Evolutionary conservation across 371 early-diverging fungal genomes (phyloP).

Genomic region (Polyrhizophydium stewartii): DNA sequence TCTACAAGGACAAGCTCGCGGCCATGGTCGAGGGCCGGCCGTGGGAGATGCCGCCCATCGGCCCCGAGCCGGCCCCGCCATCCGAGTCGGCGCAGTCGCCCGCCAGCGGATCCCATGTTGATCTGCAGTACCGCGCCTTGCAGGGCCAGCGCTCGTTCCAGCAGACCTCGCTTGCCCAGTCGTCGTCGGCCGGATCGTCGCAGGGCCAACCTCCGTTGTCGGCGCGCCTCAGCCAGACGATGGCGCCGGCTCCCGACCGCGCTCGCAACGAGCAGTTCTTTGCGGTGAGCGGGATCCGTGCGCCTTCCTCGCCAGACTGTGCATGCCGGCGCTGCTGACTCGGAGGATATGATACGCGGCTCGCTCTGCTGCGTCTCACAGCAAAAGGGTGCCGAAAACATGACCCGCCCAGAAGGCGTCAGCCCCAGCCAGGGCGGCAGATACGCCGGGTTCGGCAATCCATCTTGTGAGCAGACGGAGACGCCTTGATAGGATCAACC

Average conservation of each 20-base stretch:
- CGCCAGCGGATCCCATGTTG: background rate
- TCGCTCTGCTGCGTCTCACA: background rate
- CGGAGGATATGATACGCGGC: background rate
- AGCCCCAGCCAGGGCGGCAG: slow-evolving; percentile 93
- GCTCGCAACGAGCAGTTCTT: slow-evolving; percentile 55
- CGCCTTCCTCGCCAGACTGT: background rate
- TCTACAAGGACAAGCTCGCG: slow-evolving; percentile 85
- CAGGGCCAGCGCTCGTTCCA: background rate
- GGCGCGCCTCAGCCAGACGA: too few relatives aligned
- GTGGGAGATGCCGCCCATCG: slow-evolving; percentile 29
- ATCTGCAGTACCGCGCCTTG: background rate
- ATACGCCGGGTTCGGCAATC: slow-evolving; percentile 82
- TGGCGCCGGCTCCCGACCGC: too few relatives aligned
- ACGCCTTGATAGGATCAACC: too few relatives aligned
- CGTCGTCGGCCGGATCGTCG: background rate
- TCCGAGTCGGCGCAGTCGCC: background rate
- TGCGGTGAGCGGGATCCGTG: slow-evolving; percentile 2
- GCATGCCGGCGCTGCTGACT: background rate
- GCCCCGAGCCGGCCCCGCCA: background rate
- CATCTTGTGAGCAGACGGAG: slow-evolving; percentile 16
- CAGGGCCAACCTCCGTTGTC: too few relatives aligned
- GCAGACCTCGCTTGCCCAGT: slow-evolving; percentile 1
- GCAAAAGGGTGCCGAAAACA: slow-evolving; percentile 27
- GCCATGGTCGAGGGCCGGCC: slow-evolving; percentile 66
- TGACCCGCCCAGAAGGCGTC: slow-evolving; percentile 44